Evolutionary conservation across 2,329 filamentous ascomycete genomes (phyloP), one percentile per base, ranked within the genome.

Genomic region (Hypoxylon sp.): DNA sequence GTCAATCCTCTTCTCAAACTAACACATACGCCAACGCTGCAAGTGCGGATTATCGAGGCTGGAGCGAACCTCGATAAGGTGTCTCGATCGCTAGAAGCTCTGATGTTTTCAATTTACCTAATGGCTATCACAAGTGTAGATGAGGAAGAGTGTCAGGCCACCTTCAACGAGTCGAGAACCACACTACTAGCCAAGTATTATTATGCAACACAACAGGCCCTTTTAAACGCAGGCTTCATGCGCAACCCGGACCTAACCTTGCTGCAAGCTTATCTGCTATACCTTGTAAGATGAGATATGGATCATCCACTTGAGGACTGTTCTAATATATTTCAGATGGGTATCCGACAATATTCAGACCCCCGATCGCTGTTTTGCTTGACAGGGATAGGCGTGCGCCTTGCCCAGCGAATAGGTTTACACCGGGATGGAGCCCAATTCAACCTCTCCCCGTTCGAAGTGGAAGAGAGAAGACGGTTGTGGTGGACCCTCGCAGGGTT

Each of bases 401-500:
- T 92, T 55, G 91, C 88, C 10, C 88, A 91, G 73, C 85, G 90
- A 3, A 86, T 93, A 80, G 90, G 90, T 3, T 82, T 93, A n/a
- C 88, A 93, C 70, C 85, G 84, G 42, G 91, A 93, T 74, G 84
- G 86, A 1, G 81, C 81, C 1, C 83, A 87, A 61, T 86, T 85
- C 57, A 73, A 77, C 69, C 73, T 88, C 2, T 81, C 79, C 3
- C 85, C 82, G 33, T 92, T 89, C 59, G 90, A 93, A 73, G 85
- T 88, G 3, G 91, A 93, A 79, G 86, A 92, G 78, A 86, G 91
- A n/a, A 86, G 91, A 54, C 85, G 91, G 39, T 80, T 94, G 1
- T 93, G 91, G 91, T 94, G 91, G 91, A 87, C 89, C 33, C 82
- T 94, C 14, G 84, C 91, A 13, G 83, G 88, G 26, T 91, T 92